Conservation (phyloP, 257 asterid species). For the Solanum pinnatisectum region DNA sequence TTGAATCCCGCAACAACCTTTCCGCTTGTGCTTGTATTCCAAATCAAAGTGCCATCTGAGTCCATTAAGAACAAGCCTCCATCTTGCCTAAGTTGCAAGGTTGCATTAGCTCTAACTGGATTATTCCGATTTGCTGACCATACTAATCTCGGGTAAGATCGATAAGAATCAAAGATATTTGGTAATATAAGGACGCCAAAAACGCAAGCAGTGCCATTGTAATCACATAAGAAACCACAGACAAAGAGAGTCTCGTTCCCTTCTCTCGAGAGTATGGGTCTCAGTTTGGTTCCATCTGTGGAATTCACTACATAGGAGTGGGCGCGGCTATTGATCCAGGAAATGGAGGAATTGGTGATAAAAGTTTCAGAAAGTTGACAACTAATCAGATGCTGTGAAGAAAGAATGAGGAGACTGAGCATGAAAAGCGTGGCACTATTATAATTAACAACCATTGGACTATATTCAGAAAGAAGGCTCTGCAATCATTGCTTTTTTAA, state of each 20-base stretch:
- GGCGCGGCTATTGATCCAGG: not conserved
- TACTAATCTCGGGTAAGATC: not conserved
- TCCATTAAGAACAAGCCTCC: not conserved
- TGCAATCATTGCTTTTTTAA: too few species aligned
- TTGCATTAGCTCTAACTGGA: conserved; percentile 1
- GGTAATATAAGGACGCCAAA: not conserved
- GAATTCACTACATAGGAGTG: not conserved
- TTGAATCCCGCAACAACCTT: not conserved
- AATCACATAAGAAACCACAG: not conserved
- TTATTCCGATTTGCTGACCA: conserved; percentile 9
- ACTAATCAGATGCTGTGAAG: not conserved
- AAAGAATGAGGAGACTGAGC: not conserved
- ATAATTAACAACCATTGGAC: not conserved
- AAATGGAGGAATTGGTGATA: not conserved
- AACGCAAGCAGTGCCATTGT: not conserved
- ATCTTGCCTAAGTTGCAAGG: not conserved
- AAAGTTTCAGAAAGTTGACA: not conserved
- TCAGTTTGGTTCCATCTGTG: not conserved
- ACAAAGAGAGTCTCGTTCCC: not conserved
- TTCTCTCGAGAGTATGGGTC: not conserved
- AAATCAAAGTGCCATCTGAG: not conserved
- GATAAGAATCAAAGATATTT: not conserved
- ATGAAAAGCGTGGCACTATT: not conserved
- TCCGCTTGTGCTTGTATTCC: not conserved
- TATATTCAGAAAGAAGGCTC: too few species aligned